Base-by-base conservation (phyloP, 495 filamentous ascomycete genomes). In the Annulohypoxylon bovei region DNA sequence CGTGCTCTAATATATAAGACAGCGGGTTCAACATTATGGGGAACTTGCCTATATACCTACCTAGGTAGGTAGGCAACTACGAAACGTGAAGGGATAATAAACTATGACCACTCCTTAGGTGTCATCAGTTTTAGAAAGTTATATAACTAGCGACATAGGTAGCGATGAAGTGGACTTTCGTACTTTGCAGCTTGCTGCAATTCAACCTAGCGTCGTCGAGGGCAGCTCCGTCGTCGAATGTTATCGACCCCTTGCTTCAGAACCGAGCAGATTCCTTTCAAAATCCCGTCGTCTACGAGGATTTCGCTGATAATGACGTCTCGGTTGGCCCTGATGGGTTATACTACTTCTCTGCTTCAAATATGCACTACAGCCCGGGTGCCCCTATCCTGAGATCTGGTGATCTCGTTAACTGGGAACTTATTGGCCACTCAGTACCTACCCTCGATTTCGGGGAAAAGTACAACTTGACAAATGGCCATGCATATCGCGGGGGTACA, bases 341-440 rank as follows among this genome's bases (percentile, higher is more conserved):
- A 2, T 75, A 70, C 30, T 88, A 87, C 76, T 87, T 85, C 77
- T 86, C 85, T 0, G 83, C 86, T 14, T 88, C 85, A 8, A 87
- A 80, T 14, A 83, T 88, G 72, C 81, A 84, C 60, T 88, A 84
- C 71, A 88, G 85, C 7, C 88, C 87, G 4, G 87, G 88, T 50
- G 88, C 88, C 0, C 87, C 88, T 1, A 77, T 90, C 22, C 79
- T 90, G 4, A 78, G 77, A 14, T 88, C 87, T 1, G 82, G 81
- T 63, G 84, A 90, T 71, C 82, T 90, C 1, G 78, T 83, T 22
- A 84, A 87, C 74, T 89, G 87, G 87, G 82, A 86, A 30, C 80
- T 78, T 23, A 79, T 87, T 54, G 76, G 81, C 0, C 87, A 89
- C 71, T 83, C 83, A 8, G 80, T 90, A 0, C 88, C 87, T 0